Evolutionary conservation across 2,329 filamentous ascomycete genomes (phyloP), one percentile per base, ranked within the genome.

Genomic region (Gyromitra esculenta): DNA sequence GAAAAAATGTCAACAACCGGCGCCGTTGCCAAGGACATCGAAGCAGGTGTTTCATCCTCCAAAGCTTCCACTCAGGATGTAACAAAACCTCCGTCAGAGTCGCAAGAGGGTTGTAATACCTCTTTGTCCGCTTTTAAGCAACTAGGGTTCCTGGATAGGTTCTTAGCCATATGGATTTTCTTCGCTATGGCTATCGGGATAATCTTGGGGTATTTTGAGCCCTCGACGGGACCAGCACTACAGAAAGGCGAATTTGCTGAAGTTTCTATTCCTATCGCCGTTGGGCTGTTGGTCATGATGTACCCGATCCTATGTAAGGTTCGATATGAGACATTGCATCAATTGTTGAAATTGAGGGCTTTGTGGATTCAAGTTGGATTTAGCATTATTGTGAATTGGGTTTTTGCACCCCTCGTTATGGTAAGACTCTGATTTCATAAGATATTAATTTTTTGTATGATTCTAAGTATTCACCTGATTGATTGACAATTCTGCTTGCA

Each of bases 301-400:
- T 97, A 96, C 81, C 94, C 93, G 0, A 96, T 97, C 76, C 85
- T 97, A 0, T 96, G 92, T 87, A 96, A 96, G 83, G 91, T 96
- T 5, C 89, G 89, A 52, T 96, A 89, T 83, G 93, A 96, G 82
- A 88, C 88, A 0, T 84, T 96, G 8, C 92, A 93, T 82, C 84
- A 87, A 1, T 85, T 93, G 2, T 87, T 96, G 75, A 82, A 84
- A 1, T 85, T 89, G 1, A 86, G 86, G 1, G 85, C 85, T 0
- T 85, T 96, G 1, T 97, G 92, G 93, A 88, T 89, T 65, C 93
- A 97, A 82, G 88, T 97, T n/a, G 85, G 82, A 0, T 92, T 97
- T 80, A 94, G 91, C 73, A 83, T 96, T 2, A 79, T 94, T 2
- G 82, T 94, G 37, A 97, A 97, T 82, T 96, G 93, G 93, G 88